These are phyloP conservation scores for Rhodotorula kratochvilovae DNA, from an alignment of 768 basidiomycete genomes.

Conservation along the genomic window DNA sequence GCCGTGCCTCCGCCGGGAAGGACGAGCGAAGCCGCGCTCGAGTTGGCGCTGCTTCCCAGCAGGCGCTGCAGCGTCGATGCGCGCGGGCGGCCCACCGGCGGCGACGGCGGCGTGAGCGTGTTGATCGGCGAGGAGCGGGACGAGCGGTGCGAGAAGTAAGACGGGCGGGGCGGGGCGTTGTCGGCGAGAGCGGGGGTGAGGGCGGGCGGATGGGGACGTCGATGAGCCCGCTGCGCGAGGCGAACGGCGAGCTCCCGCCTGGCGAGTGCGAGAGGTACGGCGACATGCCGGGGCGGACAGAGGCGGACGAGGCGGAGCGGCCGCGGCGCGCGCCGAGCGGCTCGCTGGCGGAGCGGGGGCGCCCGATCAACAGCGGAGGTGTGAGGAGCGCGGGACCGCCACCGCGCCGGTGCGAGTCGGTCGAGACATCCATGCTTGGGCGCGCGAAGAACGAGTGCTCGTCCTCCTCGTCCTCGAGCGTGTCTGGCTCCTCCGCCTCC, in stretches of 20 bases:
- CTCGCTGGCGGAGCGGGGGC: constrained; percentile 3
- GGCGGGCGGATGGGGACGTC: constrained; percentile 11
- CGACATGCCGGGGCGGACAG: not conserved
- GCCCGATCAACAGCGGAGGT: not conserved
- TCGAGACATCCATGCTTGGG: not conserved
- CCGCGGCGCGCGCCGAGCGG: not conserved
- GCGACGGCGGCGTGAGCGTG: not conserved
- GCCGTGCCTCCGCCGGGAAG: not conserved
- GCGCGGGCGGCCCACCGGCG: not conserved
- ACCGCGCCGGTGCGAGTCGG: not conserved
- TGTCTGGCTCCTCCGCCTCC: not conserved
- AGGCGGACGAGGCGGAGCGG: not conserved
- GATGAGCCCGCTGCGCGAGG: constrained; percentile 27
- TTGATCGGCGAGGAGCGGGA: constrained; percentile 13
- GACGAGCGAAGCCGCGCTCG: not conserved
- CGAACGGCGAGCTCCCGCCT: constrained; percentile 19
- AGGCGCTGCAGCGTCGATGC: constrained; percentile 27
- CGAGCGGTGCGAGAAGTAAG: not conserved
- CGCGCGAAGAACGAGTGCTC: constrained; percentile 1
- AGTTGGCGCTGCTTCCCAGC: not conserved
- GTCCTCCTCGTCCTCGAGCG: constrained; percentile 6
- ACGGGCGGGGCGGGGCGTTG: not conserved
- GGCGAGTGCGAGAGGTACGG: constrained; percentile 11
- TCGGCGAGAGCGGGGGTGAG: not conserved
- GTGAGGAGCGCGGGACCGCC: not conserved